Evolutionary conservation across 2,329 filamentous ascomycete genomes (phyloP), one percentile per base, ranked within the genome.

Genomic region (Emmonsiellopsis sp.): DNA sequence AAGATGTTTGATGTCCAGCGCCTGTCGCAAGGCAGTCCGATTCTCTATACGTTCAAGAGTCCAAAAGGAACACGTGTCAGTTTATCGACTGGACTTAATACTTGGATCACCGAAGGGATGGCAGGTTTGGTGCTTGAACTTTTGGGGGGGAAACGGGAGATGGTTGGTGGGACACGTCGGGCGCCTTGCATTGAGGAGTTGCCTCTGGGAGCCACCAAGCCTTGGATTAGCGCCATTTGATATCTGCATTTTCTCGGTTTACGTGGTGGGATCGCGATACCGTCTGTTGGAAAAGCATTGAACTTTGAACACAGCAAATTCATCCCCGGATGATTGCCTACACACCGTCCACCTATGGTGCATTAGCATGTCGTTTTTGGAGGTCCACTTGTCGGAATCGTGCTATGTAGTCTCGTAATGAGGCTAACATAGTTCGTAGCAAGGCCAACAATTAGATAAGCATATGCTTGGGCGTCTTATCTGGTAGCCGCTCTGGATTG

Each of bases 101-200:
- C 80, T 83, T 74, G 82, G 82, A 79, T 84, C 77, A 77, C 53
- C 53, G 56, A 77, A 71, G 74, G 77, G 79, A 78, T 79, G 77
- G 77, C 77, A 71, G 68, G 67, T 65, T 62, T 71, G 70, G 68
- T 74, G 71, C 66, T 60, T 63, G 62, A 40, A 62, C 62, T 60
- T 63, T 65, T 63, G 61, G 60, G 58, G 57, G 56, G 5, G 37
- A 40, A 55, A 59, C 59, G 68, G 74, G 74, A 80, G 74, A 80
- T 71, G 66, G 65, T 64, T 67, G 74, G 74, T 69, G 75, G 72
- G 70, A 69, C 65, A 70, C 73, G 75, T 71, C 76, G 72, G 76
- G 68, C 72, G 67, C 67, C 72, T 76, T 70, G 53, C 51, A 7
- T 60, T 58, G 57, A 66, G 71, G 74, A 73, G 66, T 65, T 59